Base-by-base conservation (phyloP, 345 rosid genomes). In the Toxicodendron radicans region DNA sequence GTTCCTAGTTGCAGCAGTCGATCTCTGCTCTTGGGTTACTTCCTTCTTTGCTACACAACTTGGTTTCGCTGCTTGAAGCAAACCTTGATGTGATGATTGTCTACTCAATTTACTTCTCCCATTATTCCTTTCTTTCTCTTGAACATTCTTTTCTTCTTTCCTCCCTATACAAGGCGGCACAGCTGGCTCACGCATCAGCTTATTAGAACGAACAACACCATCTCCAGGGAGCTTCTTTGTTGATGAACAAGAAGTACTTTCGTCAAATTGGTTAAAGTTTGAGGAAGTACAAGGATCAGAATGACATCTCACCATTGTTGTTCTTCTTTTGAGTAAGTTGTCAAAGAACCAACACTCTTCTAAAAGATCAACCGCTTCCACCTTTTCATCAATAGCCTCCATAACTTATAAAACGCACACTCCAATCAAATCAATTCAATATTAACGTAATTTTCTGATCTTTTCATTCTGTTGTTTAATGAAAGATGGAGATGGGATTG, bases 291-390 rank as follows among this genome's bases (percentile, higher is more conserved):
- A 85, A 66, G 92, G 93, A 86, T 92, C 91, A 76, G 93, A 89
- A 67, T 73, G 83, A 75, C 90, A 84, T 73, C 93, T 87, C 5
- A 68, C 68, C 86, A 83, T 80, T 76, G 68, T 81, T 45, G 84
- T 73, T 54, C 70, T 80, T 21, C 62, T 77, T 45, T 66, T 72
- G 49, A 85, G 79, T 76, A 87, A 74, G 77, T 85, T 86, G 11
- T 82, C 85, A 68, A 78, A 92, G 84, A 90, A 92, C 97, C 97
- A 92, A 52, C 80, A 82, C 45, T 90, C 89, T 48, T 90, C 93
- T 61, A 85, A 71, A 11, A 92, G 95, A 83, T 84, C 83, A 54
- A 87, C 75, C 70, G 76, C 79, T 66, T 74, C 79, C 4, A 56
- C 67, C 65, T 77, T 77, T 58, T 79, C 74, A 23, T 21, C 71